Percentiles rank a stretch among this genome's conserved stretches.
Conservation (phyloP, 2,329 filamentous ascomycete genomes). For the Nigrograna mackinnonii region DNA sequence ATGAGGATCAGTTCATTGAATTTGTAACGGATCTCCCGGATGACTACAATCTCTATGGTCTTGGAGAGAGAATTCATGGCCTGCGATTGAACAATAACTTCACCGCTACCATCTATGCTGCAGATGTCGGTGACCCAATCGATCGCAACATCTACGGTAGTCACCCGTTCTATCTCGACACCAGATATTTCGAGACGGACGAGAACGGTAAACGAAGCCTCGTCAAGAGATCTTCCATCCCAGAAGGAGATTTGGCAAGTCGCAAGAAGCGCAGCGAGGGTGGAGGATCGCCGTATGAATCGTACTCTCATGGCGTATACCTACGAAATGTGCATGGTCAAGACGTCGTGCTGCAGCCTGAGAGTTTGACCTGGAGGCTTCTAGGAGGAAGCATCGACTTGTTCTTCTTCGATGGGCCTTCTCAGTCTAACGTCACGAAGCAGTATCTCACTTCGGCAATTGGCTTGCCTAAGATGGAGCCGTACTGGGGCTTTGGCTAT, state of each 20-base stretch:
- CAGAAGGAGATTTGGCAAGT: conserved; percentile 34
- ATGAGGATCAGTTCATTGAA: conserved; percentile 78
- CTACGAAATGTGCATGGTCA: conserved; percentile 76
- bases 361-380: conserved; percentile 72
- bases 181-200: conserved; percentile 69
- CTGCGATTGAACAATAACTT: conserved; percentile 74
- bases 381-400: conserved; percentile 79
- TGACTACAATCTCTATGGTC: conserved; percentile 75
- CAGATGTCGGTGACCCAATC: conserved; percentile 68
- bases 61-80: conserved; percentile 74
- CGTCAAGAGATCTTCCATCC: conserved; percentile 56
- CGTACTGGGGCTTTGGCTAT: conserved; percentile 69
- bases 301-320: conserved; percentile 77
- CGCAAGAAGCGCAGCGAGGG: conserved; percentile 7
- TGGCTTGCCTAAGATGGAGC: conserved; percentile 76
- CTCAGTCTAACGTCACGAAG: conserved; percentile 68
- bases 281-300: conserved; percentile 60
- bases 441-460: conserved; percentile 70
- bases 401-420: conserved; percentile 77
- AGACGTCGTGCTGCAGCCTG: conserved; percentile 67
- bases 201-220: conserved; percentile 54
- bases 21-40: conserved; percentile 68
- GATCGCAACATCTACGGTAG: conserved; percentile 73
- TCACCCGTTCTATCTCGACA: conserved; percentile 81
- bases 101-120: conserved; percentile 69